Evolutionary conservation across 2,329 filamentous ascomycete genomes (phyloP).

Genomic region (Fonsecaea pugnacius): DNA sequence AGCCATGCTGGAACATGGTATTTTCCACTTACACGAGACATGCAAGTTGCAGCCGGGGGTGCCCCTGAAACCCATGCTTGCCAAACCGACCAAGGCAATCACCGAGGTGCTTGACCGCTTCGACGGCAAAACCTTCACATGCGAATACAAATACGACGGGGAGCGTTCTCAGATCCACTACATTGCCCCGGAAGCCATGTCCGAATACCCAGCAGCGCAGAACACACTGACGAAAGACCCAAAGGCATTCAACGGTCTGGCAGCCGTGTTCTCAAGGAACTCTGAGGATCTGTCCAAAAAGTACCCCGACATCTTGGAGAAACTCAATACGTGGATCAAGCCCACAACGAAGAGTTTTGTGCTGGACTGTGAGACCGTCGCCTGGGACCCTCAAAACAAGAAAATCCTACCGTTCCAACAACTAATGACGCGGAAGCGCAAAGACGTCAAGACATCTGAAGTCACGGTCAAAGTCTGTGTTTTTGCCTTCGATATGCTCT

Average conservation of each 20-base stretch:
- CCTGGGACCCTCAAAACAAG: conserved; percentile 93
- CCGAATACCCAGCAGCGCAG: conserved; percentile 67
- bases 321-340: conserved; percentile 88
- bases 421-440: conserved; percentile 96
- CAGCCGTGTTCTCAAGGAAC: conserved; percentile 95
- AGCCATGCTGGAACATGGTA: conserved; percentile 82
- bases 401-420: conserved; percentile 97
- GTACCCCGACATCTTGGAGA: conserved; percentile 91
- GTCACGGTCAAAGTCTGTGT: conserved; percentile 97
- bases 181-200: conserved; percentile 76
- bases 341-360: conserved; percentile 91
- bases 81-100: conserved; percentile 97
- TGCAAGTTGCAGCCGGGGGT: conserved; percentile 94
- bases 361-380: conserved; percentile 96
- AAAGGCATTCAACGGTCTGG: conserved; percentile 65
- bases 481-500: conserved; percentile 93
- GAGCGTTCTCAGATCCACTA: conserved; percentile 99
- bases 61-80: conserved; percentile 96
- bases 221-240: conserved; percentile 67
- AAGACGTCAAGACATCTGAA: conserved; percentile 93
- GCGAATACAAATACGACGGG: conserved; percentile 98
- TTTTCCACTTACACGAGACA: conserved; percentile 77
- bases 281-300: conserved; percentile 97
- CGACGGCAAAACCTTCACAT: conserved; percentile 92
- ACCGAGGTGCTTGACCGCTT: conserved; percentile 97